Evolutionary conservation across 2,329 filamentous ascomycete genomes (phyloP).

Genomic region (Penicillium aurantiogriseum): DNA sequence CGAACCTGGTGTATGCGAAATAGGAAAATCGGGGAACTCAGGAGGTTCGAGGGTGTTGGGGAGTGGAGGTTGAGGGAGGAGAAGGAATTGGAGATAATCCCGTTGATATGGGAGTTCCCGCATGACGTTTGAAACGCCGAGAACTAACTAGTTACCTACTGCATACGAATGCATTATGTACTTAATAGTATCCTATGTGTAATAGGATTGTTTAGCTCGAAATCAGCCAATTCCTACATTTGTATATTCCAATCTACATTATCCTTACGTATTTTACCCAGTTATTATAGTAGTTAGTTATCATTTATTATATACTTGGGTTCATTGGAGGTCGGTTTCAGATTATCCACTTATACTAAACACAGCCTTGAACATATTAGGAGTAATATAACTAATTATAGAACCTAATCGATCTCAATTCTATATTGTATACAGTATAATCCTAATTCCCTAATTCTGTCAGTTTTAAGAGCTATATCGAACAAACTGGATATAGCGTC

Average conservation of each 20-base stretch:
- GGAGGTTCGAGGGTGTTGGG: background rate
- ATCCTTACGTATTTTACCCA: background rate
- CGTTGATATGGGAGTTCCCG: background rate
- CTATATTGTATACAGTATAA: too few species aligned
- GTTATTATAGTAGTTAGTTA: too few species aligned
- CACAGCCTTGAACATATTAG: background rate
- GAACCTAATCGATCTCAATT: background rate
- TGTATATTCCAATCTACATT: background rate
- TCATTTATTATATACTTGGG: background rate
- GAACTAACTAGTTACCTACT: too few species aligned
- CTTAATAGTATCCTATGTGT: background rate
- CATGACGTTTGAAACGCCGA: constrained; percentile 1
- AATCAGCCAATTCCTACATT: background rate
- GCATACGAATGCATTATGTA: background rate
- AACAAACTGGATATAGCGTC: constrained; percentile 1
- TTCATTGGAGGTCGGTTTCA: background rate
- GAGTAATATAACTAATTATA: background rate
- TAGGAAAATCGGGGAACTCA: background rate
- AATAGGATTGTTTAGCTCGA: background rate
- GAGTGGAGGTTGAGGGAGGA: background rate
- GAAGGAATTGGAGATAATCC: constrained; percentile 1
- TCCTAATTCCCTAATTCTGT: background rate
- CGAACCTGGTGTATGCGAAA: constrained; percentile 14
- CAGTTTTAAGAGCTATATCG: too few species aligned
- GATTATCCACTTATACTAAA: background rate